These are phyloP conservation scores for Fistulinella cinereoalba DNA, from an alignment of 1,284 basidiomycete species.

Conservation along the genomic window DNA sequence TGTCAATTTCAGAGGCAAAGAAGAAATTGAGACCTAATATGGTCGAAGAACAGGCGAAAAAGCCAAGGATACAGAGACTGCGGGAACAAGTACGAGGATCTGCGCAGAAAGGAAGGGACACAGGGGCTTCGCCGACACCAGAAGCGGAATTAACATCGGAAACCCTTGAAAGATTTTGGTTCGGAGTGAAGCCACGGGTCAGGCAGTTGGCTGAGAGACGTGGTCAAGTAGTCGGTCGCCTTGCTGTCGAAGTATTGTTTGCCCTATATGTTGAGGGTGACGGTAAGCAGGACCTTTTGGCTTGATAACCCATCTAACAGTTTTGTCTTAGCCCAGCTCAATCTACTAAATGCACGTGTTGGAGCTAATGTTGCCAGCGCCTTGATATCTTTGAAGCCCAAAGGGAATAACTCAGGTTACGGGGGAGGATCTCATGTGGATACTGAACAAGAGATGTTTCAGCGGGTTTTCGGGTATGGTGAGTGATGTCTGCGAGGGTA, in stretches of 20 bases:
- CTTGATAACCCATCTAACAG: too few relatives aligned
- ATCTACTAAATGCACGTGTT: slow-evolving; percentile 5
- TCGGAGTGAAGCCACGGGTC: slow-evolving; percentile 6
- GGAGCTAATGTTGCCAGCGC: slow-evolving; percentile 18
- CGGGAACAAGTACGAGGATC: too few relatives aligned
- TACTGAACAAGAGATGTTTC: slow-evolving; percentile 6
- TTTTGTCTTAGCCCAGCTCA: neutral
- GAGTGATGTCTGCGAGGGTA: neutral
- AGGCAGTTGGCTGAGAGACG: slow-evolving; percentile 13
- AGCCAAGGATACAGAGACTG: too few relatives aligned
- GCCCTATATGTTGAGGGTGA: slow-evolving; percentile 8
- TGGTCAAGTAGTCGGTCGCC: slow-evolving; percentile 13
- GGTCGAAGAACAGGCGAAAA: too few relatives aligned
- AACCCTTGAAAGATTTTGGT: slow-evolving; percentile 5
- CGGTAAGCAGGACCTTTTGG: neutral
- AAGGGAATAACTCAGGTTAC: neutral
- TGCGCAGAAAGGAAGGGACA: neutral
- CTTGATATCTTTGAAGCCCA: slow-evolving; percentile 6
- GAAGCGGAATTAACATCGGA: neutral
- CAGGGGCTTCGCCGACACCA: neutral
- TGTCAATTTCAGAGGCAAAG: neutral
- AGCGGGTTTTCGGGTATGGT: slow-evolving; percentile 23
- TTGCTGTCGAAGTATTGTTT: slow-evolving; percentile 23
- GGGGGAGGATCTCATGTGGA: too few relatives aligned
- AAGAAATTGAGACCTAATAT: too few relatives aligned